These are phyloP conservation scores for Dictyostelium capitatum DNA, from an alignment of 78 protist species.

Conservation along the genomic window DNA sequence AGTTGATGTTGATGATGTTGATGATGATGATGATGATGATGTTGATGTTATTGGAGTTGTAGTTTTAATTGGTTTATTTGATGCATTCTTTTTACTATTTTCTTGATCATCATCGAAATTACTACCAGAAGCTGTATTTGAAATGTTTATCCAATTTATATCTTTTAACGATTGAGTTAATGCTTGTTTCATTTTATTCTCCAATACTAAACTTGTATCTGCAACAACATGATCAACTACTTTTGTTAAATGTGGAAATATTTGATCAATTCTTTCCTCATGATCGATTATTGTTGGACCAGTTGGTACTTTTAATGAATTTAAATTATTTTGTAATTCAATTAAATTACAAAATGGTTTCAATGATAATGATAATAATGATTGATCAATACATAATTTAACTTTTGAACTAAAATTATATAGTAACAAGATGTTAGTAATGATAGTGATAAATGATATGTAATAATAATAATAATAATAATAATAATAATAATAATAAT, in stretches of 20 bases:
- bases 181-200: slow-evolving; percentile 39
- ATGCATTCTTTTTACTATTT: neutral
- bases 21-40: no score
- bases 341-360: slow-evolving; percentile 56
- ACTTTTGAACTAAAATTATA: slow-evolving; percentile 23
- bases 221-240: slow-evolving; percentile 43
- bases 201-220: slow-evolving; percentile 12
- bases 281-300: neutral
- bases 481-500: neutral
- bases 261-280: slow-evolving; percentile 20
- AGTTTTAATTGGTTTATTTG: no score
- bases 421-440: neutral
- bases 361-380: slow-evolving; percentile 10
- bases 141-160: slow-evolving; percentile 44
- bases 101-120: neutral
- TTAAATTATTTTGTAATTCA: slow-evolving; percentile 56
- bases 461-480: neutral
- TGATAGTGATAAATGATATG: neutral
- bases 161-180: slow-evolving; percentile 46
- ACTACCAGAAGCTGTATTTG: neutral
- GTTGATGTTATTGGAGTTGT: neutral
- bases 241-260: slow-evolving; percentile 57
- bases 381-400: slow-evolving; percentile 22
- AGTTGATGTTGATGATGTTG: neutral
- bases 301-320: slow-evolving; percentile 31